phyloP scores from a whole-genome alignment of 2,329 filamentous ascomycete genomes.

The Seiridium cupressi region DNA sequence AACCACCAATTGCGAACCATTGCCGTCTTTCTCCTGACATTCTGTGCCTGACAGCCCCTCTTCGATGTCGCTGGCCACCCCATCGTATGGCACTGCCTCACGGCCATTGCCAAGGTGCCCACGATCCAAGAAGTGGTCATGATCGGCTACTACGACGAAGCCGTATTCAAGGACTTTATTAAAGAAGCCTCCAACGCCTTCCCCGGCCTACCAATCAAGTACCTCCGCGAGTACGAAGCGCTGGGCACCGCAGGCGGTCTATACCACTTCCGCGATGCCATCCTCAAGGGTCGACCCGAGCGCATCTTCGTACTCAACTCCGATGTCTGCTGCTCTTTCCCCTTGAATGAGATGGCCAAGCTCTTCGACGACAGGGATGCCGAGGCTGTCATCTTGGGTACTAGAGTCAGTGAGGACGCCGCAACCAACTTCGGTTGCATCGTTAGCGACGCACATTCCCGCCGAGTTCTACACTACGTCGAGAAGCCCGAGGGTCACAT shows the following conservation, averaged over 20 bases:
- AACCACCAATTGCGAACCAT: slow-evolving; percentile 22
- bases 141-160: slow-evolving; percentile 98
- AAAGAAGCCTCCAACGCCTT: slow-evolving; percentile 84
- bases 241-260: slow-evolving; percentile 93
- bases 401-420: slow-evolving; percentile 84
- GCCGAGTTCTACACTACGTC: slow-evolving; percentile 96
- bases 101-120: slow-evolving; percentile 84
- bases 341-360: slow-evolving; percentile 90
- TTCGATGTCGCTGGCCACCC: slow-evolving; percentile 98
- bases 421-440: slow-evolving; percentile 98
- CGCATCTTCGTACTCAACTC: slow-evolving; percentile 97
- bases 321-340: slow-evolving; percentile 98
- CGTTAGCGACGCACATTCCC: slow-evolving; percentile 88
- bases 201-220: slow-evolving; percentile 86
- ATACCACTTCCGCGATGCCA: slow-evolving; percentile 98
- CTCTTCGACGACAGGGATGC: slow-evolving; percentile 94
- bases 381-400: slow-evolving; percentile 94
- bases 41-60: slow-evolving; percentile 64
- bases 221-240: slow-evolving; percentile 95
- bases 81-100: slow-evolving; percentile 97
- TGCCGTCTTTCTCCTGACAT: neutral
- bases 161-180: slow-evolving; percentile 96
- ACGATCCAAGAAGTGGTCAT: slow-evolving; percentile 94
- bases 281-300: slow-evolving; percentile 92
- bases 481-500: slow-evolving; percentile 98